phyloP scores from a whole-genome alignment of 257 asterid species.

The Penstemon eatonii region DNA sequence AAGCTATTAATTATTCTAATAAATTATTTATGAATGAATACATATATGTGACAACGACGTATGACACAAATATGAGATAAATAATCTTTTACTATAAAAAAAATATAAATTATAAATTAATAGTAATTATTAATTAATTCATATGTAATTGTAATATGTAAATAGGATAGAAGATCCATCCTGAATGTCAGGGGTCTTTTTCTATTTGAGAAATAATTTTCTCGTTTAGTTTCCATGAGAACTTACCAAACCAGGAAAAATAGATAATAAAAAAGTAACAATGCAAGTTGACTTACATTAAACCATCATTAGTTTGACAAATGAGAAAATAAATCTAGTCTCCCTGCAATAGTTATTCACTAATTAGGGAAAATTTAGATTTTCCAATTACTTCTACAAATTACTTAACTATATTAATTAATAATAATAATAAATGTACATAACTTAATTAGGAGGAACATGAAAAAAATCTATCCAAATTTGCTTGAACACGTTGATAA shows the following conservation, averaged over 20 bases:
- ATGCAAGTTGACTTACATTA: neutral
- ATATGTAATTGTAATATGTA: too few species aligned
- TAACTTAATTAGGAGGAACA: conserved; percentile 32
- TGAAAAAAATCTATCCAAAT: conserved; percentile 59
- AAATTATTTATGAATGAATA: too few species aligned
- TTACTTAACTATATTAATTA: conserved; percentile 7
- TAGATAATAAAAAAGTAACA: neutral
- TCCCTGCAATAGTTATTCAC: neutral
- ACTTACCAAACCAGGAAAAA: neutral
- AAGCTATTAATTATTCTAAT: too few species aligned
- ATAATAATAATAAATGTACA: neutral
- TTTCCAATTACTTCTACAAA: neutral
- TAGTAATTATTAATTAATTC: too few species aligned
- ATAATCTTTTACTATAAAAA: too few species aligned
- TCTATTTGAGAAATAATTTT: too few species aligned
- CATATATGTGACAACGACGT: too few species aligned
- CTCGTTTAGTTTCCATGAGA: too few species aligned
- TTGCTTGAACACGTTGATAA: conserved; percentile 63
- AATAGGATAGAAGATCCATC: too few species aligned
- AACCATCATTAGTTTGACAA: neutral
- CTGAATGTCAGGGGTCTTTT: too few species aligned
- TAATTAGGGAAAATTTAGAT: neutral
- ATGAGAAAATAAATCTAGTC: neutral
- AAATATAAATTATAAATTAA: too few species aligned
- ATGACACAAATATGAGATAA: too few species aligned